A percentile compares a stretch with the other conserved stretches of the same genome.
Evolutionary conservation across 805 yeast species (phyloP).

Genomic region (Lachancea fermentati): DNA sequence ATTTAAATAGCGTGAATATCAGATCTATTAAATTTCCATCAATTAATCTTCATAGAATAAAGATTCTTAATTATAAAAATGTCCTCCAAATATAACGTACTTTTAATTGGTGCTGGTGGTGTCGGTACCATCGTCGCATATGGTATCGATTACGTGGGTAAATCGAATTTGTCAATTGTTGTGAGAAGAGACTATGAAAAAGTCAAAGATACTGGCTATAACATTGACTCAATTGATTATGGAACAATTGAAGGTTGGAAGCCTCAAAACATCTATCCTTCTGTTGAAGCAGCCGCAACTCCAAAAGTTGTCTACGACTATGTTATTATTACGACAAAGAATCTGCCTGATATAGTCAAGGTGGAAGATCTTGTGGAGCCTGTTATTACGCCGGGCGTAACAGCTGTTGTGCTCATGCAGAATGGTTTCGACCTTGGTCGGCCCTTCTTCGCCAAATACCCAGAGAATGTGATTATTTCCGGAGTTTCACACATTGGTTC

Average conservation of each 20-base stretch:
- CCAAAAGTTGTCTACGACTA: slow-evolving; percentile 40
- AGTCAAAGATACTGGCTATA: slow-evolving; percentile 44
- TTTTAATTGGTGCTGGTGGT: slow-evolving; percentile 71
- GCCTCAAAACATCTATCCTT: slow-evolving; percentile 39
- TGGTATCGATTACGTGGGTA: slow-evolving; percentile 43
- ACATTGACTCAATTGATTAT: slow-evolving; percentile 50
- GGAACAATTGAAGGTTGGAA: slow-evolving; percentile 45
- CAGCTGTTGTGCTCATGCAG: slow-evolving; percentile 49
- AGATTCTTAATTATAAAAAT: too few relatives aligned
- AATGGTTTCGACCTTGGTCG: slow-evolving; percentile 58
- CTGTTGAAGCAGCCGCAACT: slow-evolving; percentile 37
- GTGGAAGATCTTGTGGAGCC: slow-evolving; percentile 49
- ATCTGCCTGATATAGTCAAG: slow-evolving; percentile 52
- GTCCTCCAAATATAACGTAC: slow-evolving; percentile 29
- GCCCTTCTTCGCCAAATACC: slow-evolving; percentile 44
- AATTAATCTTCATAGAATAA: too few relatives aligned
- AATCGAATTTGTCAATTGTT: slow-evolving; percentile 48
- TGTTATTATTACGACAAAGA: slow-evolving; percentile 55
- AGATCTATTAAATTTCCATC: too few relatives aligned
- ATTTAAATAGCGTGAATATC: too few relatives aligned
- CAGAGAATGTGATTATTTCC: slow-evolving; percentile 44
- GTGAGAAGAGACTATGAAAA: slow-evolving; percentile 52
- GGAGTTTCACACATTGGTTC: slow-evolving; percentile 59
- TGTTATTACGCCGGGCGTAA: slow-evolving; percentile 39
- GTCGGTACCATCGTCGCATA: slow-evolving; percentile 70